phyloP scores from a whole-genome alignment of 768 basidiomycete genomes.

The Gymnopilus dilepis region DNA sequence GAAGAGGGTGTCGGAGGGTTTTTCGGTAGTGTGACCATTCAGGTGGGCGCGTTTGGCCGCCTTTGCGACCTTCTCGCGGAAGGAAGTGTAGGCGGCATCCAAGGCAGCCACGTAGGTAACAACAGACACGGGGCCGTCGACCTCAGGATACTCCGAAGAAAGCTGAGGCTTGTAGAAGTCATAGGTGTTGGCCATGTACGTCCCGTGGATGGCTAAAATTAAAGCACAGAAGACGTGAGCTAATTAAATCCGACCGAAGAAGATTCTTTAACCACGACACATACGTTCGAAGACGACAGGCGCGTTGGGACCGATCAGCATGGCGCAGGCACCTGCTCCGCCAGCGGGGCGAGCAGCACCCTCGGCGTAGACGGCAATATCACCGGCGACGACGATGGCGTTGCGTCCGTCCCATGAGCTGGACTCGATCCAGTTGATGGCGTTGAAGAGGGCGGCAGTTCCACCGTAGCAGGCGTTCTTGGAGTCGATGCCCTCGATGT shows the following conservation, averaged over 20 bases:
- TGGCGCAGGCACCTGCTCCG: constrained; percentile 94
- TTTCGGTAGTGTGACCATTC: constrained; percentile 44
- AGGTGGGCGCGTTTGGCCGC: constrained; percentile 55
- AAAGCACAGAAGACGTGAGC: constrained; percentile 15
- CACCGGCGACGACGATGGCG: constrained; percentile 95
- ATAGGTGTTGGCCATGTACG: constrained; percentile 96
- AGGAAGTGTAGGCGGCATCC: constrained; percentile 86
- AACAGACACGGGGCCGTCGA: constrained; percentile 96
- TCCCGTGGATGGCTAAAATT: constrained; percentile 86
- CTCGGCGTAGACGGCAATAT: constrained; percentile 98
- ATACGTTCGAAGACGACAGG: constrained; percentile 94
- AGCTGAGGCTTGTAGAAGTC: constrained; percentile 99
- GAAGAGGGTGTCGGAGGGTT: constrained; percentile 54
- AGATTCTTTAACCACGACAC: constrained; percentile 34
- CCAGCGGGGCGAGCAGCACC: constrained; percentile 94
- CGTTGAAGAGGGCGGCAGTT: constrained; percentile 98
- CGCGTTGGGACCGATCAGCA: constrained; percentile 95
- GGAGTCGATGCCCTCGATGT: constrained; percentile 98
- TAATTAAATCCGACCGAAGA: constrained; percentile 17
- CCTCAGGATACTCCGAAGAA: constrained; percentile 93
- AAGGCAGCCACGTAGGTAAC: constrained; percentile 94
- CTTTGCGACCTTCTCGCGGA: constrained; percentile 80
- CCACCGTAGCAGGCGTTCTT: constrained; percentile 99
- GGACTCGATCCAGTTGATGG: constrained; percentile 97
- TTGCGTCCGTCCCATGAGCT: constrained; percentile 97